phyloP scores from a whole-genome alignment of 345 rosid genomes.

The Clausena lansium region DNA sequence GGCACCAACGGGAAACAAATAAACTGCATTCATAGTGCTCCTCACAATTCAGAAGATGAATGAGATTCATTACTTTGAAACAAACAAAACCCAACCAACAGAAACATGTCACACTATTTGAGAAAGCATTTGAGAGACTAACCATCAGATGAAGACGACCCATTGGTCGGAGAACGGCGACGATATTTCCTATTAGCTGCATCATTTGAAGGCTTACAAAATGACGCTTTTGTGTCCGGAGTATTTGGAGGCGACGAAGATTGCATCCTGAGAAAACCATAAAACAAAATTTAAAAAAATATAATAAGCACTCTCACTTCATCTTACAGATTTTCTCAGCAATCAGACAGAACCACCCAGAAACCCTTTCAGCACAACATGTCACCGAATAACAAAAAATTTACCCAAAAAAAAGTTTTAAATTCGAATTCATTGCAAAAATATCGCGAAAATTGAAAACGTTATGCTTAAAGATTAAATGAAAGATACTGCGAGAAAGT shows the following conservation, averaged over 20 bases:
- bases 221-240: conserved; percentile 37
- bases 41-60: too few species aligned
- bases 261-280: conserved; percentile 23
- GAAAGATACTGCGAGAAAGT: not conserved
- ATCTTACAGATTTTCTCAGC: not conserved
- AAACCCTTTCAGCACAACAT: not conserved
- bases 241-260: conserved; percentile 33
- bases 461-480: not conserved
- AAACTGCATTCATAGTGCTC: too few species aligned
- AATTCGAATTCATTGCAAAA: not conserved
- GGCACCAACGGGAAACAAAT: too few species aligned
- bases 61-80: too few species aligned
- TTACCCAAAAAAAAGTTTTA: not conserved
- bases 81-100: too few species aligned
- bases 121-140: conserved; percentile 19
- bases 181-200: conserved; percentile 65
- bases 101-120: too few species aligned
- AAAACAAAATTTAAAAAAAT: not conserved
- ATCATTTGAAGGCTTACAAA: conserved; percentile 59
- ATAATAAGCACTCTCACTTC: not conserved
- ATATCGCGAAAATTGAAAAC: not conserved
- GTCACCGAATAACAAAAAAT: too few species aligned
- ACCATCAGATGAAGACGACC: conserved; percentile 69
- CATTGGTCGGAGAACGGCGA: conserved; percentile 50
- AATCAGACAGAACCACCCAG: not conserved